Evolutionary conservation across 2,329 filamentous ascomycete species (phyloP).

Genomic region (Claviceps humidiphila): DNA sequence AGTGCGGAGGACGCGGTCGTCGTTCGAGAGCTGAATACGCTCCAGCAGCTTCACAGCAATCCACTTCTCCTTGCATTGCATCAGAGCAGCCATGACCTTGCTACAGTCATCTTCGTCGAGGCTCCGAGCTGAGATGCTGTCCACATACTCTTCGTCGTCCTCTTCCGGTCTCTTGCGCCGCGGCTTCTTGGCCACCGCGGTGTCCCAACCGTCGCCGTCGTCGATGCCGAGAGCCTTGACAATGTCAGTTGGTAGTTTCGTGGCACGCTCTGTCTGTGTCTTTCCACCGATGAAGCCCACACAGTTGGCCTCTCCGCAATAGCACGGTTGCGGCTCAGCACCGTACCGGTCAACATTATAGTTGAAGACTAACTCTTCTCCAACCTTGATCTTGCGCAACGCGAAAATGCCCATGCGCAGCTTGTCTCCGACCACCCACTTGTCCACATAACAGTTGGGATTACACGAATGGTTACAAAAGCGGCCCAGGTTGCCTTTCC

Average conservation of each 20-base stretch:
- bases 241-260: slow-evolving; percentile 75
- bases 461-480: slow-evolving; percentile 99
- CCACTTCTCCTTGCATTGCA: slow-evolving; percentile 99
- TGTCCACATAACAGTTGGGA: slow-evolving; percentile 97
- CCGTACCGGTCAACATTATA: slow-evolving; percentile 99
- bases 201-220: slow-evolving; percentile 84
- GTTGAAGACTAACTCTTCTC: slow-evolving; percentile 96
- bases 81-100: slow-evolving; percentile 90
- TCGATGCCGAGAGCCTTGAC: slow-evolving; percentile 95
- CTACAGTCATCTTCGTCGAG: slow-evolving; percentile 74
- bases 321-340: slow-evolving; percentile 91
- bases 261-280: slow-evolving; percentile 90
- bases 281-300: slow-evolving; percentile 95
- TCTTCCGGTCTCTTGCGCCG: slow-evolving; percentile 85
- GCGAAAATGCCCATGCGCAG: slow-evolving; percentile 98
- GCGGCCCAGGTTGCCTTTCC: slow-evolving; percentile 85
- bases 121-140: slow-evolving; percentile 66
- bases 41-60: slow-evolving; percentile 89
- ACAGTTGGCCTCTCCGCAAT: slow-evolving; percentile 89
- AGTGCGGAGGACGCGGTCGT: slow-evolving; percentile 74
- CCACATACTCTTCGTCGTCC: slow-evolving; percentile 92
- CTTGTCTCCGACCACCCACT: slow-evolving; percentile 97
- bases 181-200: slow-evolving; percentile 74
- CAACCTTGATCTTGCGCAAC: slow-evolving; percentile 66
- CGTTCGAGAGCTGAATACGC: slow-evolving; percentile 75